Percentiles rank a stretch among this genome's conserved stretches.
phyloP scores from a whole-genome alignment of 2,329 filamentous ascomycete genomes.

The Calonectria pteridis region DNA sequence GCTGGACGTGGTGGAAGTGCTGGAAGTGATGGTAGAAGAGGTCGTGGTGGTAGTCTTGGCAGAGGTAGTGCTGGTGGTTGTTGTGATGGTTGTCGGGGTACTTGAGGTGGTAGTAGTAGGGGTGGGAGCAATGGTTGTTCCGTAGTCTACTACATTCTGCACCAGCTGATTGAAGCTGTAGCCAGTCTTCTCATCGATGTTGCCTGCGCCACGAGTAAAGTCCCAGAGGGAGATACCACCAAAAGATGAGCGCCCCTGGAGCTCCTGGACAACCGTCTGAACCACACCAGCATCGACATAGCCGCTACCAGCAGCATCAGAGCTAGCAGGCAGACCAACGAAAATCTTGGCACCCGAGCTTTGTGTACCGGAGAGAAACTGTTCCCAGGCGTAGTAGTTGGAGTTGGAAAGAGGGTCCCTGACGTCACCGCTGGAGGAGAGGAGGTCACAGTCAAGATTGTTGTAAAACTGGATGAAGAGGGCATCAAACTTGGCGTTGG shows the following conservation, averaged over 20 bases:
- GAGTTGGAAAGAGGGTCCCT: conserved; percentile 46
- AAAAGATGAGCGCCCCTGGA: conserved; percentile 53
- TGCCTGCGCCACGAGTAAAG: conserved; percentile 49
- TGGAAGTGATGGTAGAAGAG: conserved; percentile 32
- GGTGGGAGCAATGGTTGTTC: conserved; percentile 28
- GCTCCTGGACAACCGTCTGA: conserved; percentile 54
- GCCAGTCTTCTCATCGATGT: conserved; percentile 42
- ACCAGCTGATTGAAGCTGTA: conserved; percentile 54
- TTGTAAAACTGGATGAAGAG: conserved; percentile 65
- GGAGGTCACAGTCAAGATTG: conserved; percentile 55
- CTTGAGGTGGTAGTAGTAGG: background rate
- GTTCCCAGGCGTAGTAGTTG: conserved; percentile 59
- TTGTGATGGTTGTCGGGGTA: background rate
- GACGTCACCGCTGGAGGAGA: conserved; percentile 44
- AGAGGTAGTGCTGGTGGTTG: background rate
- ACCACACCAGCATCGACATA: conserved; percentile 52
- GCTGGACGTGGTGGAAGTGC: conserved; percentile 1
- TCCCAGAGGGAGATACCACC: conserved; percentile 63
- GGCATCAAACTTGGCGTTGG: conserved; percentile 55
- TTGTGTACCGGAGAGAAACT: conserved; percentile 47
- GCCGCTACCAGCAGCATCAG: conserved; percentile 43
- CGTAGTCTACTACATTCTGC: conserved; percentile 53
- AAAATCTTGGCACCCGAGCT: conserved; percentile 60
- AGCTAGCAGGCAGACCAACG: conserved; percentile 57
- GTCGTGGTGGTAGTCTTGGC: background rate